Evolutionary conservation across 495 filamentous ascomycete species (phyloP).

Genomic region (Daldinia caldariorum): DNA sequence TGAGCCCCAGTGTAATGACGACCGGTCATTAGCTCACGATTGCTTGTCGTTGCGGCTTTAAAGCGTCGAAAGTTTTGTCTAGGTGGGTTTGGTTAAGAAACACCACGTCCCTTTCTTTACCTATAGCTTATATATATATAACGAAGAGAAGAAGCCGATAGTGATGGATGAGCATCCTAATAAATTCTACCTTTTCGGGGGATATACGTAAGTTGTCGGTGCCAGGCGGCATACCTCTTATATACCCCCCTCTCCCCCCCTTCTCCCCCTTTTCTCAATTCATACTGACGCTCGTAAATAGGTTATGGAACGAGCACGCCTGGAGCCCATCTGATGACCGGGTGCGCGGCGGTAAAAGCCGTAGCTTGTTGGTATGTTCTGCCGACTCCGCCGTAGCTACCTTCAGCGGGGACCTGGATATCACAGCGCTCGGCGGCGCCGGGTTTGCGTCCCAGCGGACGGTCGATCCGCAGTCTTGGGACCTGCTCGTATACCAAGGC

Average conservation of each 20-base stretch:
- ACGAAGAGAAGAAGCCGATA: background rate
- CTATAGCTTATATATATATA: no score
- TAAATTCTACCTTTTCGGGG: slow-evolving; percentile 57
- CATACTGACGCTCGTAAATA: slow-evolving; percentile 42
- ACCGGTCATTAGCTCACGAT: background rate
- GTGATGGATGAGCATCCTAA: slow-evolving; percentile 9
- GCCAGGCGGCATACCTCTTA: no score
- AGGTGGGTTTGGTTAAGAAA: background rate
- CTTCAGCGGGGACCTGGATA: slow-evolving; percentile 78
- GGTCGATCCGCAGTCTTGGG: slow-evolving; percentile 60
- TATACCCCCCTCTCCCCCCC: no score
- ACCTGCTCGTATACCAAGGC: slow-evolving; percentile 66
- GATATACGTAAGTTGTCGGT: slow-evolving; percentile 52
- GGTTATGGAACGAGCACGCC: slow-evolving; percentile 66
- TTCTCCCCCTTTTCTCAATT: background rate
- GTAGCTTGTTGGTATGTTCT: slow-evolving; percentile 60
- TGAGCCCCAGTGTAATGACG: background rate
- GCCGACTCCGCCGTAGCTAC: slow-evolving; percentile 43
- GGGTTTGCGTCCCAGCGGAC: slow-evolving; percentile 85
- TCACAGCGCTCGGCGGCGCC: slow-evolving; percentile 77
- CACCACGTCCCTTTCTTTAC: background rate
- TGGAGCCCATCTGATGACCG: slow-evolving; percentile 78
- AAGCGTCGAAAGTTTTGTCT: background rate
- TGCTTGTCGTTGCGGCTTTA: background rate
- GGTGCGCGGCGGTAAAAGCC: slow-evolving; percentile 74